Base-by-base conservation (phyloP, 192 early-diverging fungal genomes). In the Linnemannia elongata region DNA sequence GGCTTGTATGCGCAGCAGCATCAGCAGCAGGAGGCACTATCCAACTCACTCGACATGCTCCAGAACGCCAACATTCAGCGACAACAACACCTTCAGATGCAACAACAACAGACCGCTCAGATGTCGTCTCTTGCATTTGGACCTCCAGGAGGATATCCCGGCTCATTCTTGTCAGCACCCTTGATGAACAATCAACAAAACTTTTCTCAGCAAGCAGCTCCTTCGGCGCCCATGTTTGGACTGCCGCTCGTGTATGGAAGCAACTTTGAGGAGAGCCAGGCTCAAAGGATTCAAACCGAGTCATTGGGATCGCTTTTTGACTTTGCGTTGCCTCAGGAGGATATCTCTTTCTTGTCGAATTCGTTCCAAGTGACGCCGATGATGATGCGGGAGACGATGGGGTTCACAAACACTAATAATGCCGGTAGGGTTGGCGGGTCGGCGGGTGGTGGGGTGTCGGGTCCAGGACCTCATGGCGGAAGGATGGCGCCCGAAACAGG, bases 11-110 rank as follows among this genome's bases (percentile, higher is more conserved):
- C 76, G 4, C 85, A 78, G 20, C 41, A 78, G 30, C 49, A 74
- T 44, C 79, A 75, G 5, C 81, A 82, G 44, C 78, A 80, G 44
- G 78, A 85, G 8, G 69, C 69, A 6, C 52, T 79, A 6, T 24
- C 70, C 8, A 76, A 72, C 22, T 71, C 72, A n/a, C 76, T 85
- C 30, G 78, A 86, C 39, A 77, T 86, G 79, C 42, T 79, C 9
- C 85, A 87, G 36, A 87, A 81, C n/a, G 71, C 79, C 30, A 86
- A 80, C 30, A 81, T 86, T 38, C 84, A 86, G 75, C 68, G 72
- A 54, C 82, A 84, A 38, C 82, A 79, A 47, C 85, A 81, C 13
- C 72, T 81, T 22, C 79, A 63, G 20, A 20, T 81, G 45, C 85
- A 87, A 27, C 85, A 87, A n/a, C 75, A 81, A 45, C 85, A 81